Evolutionary conservation across 495 filamentous ascomycete species (phyloP), one percentile per base, ranked within the genome.

Genomic region (Cryomyces minteri): DNA sequence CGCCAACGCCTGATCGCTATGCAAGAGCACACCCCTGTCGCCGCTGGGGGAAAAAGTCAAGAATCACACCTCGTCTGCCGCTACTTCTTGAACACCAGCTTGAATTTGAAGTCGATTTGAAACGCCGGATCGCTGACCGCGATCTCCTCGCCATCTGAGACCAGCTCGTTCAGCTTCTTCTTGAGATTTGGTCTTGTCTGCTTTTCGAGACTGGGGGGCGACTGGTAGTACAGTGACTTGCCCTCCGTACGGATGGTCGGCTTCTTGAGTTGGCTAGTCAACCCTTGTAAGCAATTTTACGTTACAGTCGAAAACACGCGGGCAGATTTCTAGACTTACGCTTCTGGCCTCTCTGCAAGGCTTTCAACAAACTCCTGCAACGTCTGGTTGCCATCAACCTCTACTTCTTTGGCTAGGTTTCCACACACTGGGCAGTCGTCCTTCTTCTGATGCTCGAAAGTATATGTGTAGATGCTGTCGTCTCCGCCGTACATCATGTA

Each of bases 401-500:
- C 54, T 43, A 95, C 66, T 39, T 77, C 77, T 34, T 80, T 78
- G 5, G 88, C 77, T 37, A 83, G 61, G 47, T 82, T 80, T 4
- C 88, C 86, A 55, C 92, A 99, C 28, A 96, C 92, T 5, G 92
- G 88, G 51, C 92, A 99, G 55, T 94, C 92, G 6, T 75, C 66
- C 58, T 94, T 95, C 65, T 81, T 79, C 59, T 93, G 77, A 50
- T 93, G 86, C 53, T 83, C 75, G 61, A 96, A 96, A 0, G 88
- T 96, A 58, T 94, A 93, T 0, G 92, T 99, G 66, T 95, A 99
- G 43, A 96, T 75, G 50, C 82, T 72, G 54, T 90, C 88, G 58
- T 99, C 84, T 34, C 92, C 92, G 31, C 79, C 92, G 63, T 96
- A 99, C 84, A 94, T 93, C 88, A 96, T 96, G 61, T 99, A 99